Conservation (phyloP, 495 filamentous ascomycete genomes). For the Annulohypoxylon maeteangense region DNA sequence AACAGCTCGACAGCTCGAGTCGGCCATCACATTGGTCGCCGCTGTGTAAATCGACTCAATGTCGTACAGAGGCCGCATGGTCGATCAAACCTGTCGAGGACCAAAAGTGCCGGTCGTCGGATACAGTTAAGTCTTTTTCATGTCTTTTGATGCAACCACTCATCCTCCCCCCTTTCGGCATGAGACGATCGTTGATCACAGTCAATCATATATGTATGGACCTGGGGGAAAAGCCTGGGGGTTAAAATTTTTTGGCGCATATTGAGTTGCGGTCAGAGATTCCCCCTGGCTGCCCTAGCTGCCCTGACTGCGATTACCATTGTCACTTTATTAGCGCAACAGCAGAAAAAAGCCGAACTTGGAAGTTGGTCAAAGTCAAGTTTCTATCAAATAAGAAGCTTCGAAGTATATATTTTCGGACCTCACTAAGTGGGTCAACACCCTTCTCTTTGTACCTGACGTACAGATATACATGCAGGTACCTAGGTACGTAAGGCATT, state of each 20-base stretch:
- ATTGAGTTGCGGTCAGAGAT: slow-evolving; percentile 42
- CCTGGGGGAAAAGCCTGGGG: not conserved
- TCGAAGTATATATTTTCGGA: slow-evolving; percentile 2
- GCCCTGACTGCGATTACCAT: too few relatives aligned
- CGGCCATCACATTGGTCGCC: slow-evolving; percentile 8
- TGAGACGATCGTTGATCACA: slow-evolving; percentile 30
- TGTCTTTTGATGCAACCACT: slow-evolving; percentile 24
- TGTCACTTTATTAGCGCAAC: slow-evolving; percentile 18
- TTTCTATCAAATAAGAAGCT: slow-evolving; percentile 25
- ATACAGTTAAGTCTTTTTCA: slow-evolving; percentile 12
- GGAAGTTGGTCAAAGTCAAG: slow-evolving; percentile 17
- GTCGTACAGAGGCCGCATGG: slow-evolving; percentile 1
- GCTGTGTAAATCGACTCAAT: not conserved
- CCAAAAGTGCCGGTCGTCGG: slow-evolving; percentile 26
- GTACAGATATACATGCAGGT: not conserved
- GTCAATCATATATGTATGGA: not conserved
- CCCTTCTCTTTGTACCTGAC: not conserved
- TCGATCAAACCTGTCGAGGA: slow-evolving; percentile 21
- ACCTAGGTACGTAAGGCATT: not conserved
- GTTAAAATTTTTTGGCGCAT: not conserved
- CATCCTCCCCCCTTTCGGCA: slow-evolving; percentile 6
- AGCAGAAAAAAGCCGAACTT: slow-evolving; percentile 17
- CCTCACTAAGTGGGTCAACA: not conserved
- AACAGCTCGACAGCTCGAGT: not conserved
- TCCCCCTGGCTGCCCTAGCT: not conserved